A percentile compares a stretch with the other conserved stretches of the same genome.
phyloP scores from a whole-genome alignment of 805 yeast genomes.

The Pichia occidentalis region DNA sequence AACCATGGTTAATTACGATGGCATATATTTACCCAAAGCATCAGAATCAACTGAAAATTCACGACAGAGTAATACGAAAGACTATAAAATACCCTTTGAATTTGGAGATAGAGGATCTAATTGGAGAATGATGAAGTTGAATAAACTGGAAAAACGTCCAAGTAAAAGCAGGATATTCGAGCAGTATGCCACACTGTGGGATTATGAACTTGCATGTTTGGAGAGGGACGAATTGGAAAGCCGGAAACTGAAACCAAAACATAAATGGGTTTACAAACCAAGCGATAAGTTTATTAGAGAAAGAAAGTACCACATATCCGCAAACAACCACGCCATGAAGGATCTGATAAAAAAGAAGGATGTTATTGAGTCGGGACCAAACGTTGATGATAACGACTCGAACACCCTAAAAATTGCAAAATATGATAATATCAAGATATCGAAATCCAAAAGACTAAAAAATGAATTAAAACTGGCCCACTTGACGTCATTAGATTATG shows the following conservation, averaged over 20 bases:
- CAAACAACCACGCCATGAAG: slow-evolving; percentile 6
- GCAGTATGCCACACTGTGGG: slow-evolving; percentile 15
- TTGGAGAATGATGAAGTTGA: slow-evolving; percentile 35
- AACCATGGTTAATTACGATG: slow-evolving; percentile 5
- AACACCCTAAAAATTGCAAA: slow-evolving; percentile 11
- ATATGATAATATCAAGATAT: slow-evolving; percentile 2
- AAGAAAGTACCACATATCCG: slow-evolving; percentile 12
- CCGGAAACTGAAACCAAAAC: slow-evolving; percentile 14
- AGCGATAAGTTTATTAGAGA: slow-evolving; percentile 19
- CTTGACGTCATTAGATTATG: slow-evolving; percentile 13
- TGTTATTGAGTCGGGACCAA: neutral
- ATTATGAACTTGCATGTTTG: slow-evolving; percentile 28
- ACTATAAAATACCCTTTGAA: slow-evolving; percentile 19
- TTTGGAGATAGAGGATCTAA: slow-evolving; percentile 34
- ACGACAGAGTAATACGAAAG: neutral
- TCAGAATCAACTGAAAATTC: neutral
- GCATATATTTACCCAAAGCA: neutral
- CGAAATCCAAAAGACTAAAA: slow-evolving; percentile 3
- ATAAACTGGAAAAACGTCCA: slow-evolving; percentile 13
- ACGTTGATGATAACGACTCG: slow-evolving; percentile 31
- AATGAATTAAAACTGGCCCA: slow-evolving; percentile 15
- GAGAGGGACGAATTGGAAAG: slow-evolving; percentile 27
- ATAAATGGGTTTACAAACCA: slow-evolving; percentile 23
- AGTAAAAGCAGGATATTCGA: slow-evolving; percentile 3
- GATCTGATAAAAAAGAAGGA: slow-evolving; percentile 1